Evolutionary conservation across 2,329 filamentous ascomycete genomes (phyloP).

Genomic region (Verruconis gallopava): DNA sequence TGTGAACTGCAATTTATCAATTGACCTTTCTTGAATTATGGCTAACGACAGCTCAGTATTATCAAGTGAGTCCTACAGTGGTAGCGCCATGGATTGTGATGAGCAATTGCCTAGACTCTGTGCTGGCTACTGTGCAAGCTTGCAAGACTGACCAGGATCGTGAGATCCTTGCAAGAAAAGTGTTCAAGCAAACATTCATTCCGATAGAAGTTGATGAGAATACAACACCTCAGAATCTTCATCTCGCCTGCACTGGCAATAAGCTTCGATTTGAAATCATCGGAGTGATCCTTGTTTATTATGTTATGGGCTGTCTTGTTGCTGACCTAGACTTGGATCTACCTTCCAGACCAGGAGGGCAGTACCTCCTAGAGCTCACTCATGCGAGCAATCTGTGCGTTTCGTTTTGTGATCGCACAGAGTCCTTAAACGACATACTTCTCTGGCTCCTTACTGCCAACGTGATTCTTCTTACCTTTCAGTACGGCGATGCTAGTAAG

Average conservation of each 20-base stretch:
- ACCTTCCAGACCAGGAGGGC: not conserved
- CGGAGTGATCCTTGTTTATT: slow-evolving; percentile 4
- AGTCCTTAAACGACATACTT: slow-evolving; percentile 8
- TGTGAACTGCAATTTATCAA: not conserved
- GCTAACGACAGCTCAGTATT: slow-evolving; percentile 1
- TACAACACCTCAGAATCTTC: slow-evolving; percentile 4
- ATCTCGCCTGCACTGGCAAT: slow-evolving; percentile 3
- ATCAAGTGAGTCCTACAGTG: slow-evolving; percentile 5
- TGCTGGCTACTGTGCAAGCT: not conserved
- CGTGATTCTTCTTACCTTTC: slow-evolving; percentile 6
- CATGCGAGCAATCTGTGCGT: slow-evolving; percentile 7
- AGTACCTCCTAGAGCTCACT: slow-evolving; percentile 3
- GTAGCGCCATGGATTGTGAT: slow-evolving; percentile 2
- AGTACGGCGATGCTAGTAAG: slow-evolving; percentile 6
- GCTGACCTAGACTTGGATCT: not conserved
- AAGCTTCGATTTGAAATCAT: slow-evolving; percentile 8
- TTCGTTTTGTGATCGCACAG: slow-evolving; percentile 7
- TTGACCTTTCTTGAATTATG: not conserved
- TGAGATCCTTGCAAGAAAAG: not conserved
- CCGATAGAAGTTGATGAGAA: slow-evolving; percentile 4
- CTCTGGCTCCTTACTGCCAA: slow-evolving; percentile 5
- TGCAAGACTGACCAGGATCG: not conserved
- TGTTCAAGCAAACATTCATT: slow-evolving; percentile 6
- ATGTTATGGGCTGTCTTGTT: slow-evolving; percentile 3
- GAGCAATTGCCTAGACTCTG: slow-evolving; percentile 7